Evolutionary conservation across 495 filamentous ascomycete genomes (phyloP).

Genomic region (Jackrogersella multiformis): DNA sequence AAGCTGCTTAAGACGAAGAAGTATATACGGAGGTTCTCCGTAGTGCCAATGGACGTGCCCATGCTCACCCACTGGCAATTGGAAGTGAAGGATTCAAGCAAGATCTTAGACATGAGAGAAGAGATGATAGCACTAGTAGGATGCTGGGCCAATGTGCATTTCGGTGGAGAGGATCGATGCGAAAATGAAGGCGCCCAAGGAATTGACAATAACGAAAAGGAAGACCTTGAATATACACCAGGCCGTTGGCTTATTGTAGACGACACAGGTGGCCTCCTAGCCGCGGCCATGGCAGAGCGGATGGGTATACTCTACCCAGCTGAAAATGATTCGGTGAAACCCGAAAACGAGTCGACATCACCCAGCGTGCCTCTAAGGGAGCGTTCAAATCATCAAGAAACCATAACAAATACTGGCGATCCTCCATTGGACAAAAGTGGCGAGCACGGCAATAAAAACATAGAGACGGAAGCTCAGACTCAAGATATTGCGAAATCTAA

Average conservation of each 20-base stretch:
- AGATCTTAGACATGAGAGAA: conserved; percentile 88
- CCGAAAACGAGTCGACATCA: conserved; percentile 43
- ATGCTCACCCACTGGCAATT: conserved; percentile 76
- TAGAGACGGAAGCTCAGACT: conserved; percentile 8
- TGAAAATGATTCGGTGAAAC: conserved; percentile 50
- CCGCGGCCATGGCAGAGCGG: conserved; percentile 88
- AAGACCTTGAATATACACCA: conserved; percentile 26
- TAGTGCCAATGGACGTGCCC: conserved; percentile 82
- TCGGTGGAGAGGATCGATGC: conserved; percentile 50
- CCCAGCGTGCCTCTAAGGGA: conserved; percentile 9
- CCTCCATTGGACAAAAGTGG: background rate
- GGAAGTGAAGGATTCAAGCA: conserved; percentile 76
- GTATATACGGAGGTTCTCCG: conserved; percentile 85
- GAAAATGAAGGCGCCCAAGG: conserved; percentile 43
- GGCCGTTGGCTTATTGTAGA: conserved; percentile 85
- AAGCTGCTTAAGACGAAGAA: conserved; percentile 93
- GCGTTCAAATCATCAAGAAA: conserved; percentile 6
- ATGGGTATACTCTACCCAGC: conserved; percentile 80
- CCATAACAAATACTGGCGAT: background rate
- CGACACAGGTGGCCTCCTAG: conserved; percentile 85
- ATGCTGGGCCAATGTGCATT: conserved; percentile 64
- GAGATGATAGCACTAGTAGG: conserved; percentile 78
- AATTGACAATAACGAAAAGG: background rate
- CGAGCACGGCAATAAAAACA: background rate
- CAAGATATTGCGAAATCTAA: conserved; percentile 17